Base-by-base conservation (phyloP, 805 yeast genomes). In the Cyberlindnera meyerae region DNA sequence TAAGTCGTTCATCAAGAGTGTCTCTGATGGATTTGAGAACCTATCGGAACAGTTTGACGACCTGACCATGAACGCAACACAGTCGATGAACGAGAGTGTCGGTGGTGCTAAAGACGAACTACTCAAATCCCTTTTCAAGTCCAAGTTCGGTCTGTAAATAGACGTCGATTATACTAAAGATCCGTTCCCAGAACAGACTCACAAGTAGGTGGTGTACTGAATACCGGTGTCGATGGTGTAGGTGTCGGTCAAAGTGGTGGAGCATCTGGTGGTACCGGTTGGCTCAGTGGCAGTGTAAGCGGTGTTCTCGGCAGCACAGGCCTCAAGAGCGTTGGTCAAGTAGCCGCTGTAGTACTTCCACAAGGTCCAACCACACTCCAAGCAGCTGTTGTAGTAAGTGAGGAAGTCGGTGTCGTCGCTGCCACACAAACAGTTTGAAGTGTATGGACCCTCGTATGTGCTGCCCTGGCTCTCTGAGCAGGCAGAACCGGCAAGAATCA, bases 41-140 rank as follows among this genome's bases (percentile, higher is more conserved):
- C 52, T 75, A 13, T 84, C 77, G 48, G 79, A 73, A 37, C 60
- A 70, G 8, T 54, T 77, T 34, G 73, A 76, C 51, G 77, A 74
- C 16, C 77, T 75, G 44, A 83, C 84, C 6, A 70, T 66, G 29
- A 66, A 61, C 18, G 60, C 77, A 20, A 70, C 74, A 40, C 79
- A 77, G 43, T 57, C 70, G 12, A 62, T 79, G 65, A 71, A 63
- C 42, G 81, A 74, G 11, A 55, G 73, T 1, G 55, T 73, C 29
- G 77, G 71, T 28, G 63, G 64, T 11, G 70, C 68, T 11, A 73
- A 77, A 44, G 71, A 65, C 31, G 68, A 70, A 24, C 45, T 77
- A 39, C 70, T 77, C 40, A 64, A 64, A 25, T 65, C 77, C 12
- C 70, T 81, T 0, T 49, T 79, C 24, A 71, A 65, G 45, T 69